Conservation (phyloP, 1,139 yeast genomes). For the Sugiyamaella japonica region DNA sequence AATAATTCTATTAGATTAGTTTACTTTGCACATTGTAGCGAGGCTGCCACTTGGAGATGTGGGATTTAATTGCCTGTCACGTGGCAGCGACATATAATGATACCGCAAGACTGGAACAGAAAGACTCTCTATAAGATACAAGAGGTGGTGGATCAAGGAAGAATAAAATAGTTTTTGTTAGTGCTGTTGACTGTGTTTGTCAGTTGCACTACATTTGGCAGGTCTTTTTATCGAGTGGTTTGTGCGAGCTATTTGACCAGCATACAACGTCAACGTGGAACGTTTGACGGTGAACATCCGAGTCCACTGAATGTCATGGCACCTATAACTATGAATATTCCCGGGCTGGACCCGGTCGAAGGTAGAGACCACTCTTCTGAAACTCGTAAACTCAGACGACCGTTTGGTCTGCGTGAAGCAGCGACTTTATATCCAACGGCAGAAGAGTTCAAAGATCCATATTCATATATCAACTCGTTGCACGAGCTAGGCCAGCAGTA, state of each 20-base stretch:
- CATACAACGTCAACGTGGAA: background rate
- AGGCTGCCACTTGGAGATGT: too few species aligned
- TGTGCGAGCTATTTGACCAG: slow-evolving; percentile 4
- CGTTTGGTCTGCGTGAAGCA: slow-evolving; percentile 42
- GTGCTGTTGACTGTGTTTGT: background rate
- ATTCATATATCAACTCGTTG: slow-evolving; percentile 48
- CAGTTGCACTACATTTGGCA: background rate
- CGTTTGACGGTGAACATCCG: too few species aligned
- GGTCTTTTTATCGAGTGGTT: background rate
- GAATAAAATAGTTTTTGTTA: background rate
- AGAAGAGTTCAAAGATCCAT: slow-evolving; percentile 52
- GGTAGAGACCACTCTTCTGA: slow-evolving; percentile 24
- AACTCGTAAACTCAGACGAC: slow-evolving; percentile 29
- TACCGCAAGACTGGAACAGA: too few species aligned
- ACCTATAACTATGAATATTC: slow-evolving; percentile 12
- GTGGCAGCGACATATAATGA: background rate
- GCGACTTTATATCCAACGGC: slow-evolving; percentile 52
- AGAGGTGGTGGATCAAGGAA: background rate
- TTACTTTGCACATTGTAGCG: too few species aligned
- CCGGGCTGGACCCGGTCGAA: slow-evolving; percentile 27
- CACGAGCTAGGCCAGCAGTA: slow-evolving; percentile 49
- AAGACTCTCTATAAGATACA: too few species aligned
- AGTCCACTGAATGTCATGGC: background rate
- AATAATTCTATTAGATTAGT: background rate
- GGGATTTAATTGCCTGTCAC: background rate